phyloP scores from a whole-genome alignment of 768 basidiomycete genomes.

The Macrolepiota albuminosa region DNA sequence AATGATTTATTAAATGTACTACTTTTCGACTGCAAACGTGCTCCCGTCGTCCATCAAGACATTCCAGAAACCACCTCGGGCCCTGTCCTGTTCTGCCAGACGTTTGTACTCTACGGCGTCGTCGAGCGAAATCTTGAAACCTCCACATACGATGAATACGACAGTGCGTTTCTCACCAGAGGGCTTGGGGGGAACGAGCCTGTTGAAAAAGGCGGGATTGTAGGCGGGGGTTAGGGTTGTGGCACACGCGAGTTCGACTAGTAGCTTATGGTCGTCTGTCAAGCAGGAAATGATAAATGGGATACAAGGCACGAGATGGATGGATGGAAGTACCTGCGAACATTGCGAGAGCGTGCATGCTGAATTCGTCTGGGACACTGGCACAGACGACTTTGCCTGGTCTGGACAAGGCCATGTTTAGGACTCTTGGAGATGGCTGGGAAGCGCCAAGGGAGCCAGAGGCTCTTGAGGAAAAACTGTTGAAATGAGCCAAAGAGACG shows the following conservation, averaged over 20 bases:
- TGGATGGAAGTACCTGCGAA: conserved; percentile 51
- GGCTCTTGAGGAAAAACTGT: conserved; percentile 55
- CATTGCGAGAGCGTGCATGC: conserved; percentile 51
- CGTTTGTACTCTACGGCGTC: conserved; percentile 47
- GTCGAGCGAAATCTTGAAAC: conserved; percentile 58
- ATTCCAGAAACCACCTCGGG: conserved; percentile 25
- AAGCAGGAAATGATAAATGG: not conserved
- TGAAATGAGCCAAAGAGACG: conserved; percentile 55
- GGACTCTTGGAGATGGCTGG: conserved; percentile 52
- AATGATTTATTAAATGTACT: not conserved
- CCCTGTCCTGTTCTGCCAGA: conserved; percentile 30
- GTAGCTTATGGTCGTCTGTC: conserved; percentile 69
- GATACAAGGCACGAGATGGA: too few relatives aligned
- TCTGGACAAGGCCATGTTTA: conserved; percentile 62
- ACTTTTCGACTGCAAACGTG: conserved; percentile 26
- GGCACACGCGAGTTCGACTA: conserved; percentile 73
- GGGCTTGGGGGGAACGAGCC: conserved; percentile 33
- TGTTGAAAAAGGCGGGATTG: conserved; percentile 48
- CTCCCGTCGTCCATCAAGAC: conserved; percentile 38
- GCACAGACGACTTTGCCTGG: conserved; percentile 52
- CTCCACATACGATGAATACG: conserved; percentile 71
- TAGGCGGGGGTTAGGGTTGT: conserved; percentile 68
- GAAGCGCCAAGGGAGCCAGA: conserved; percentile 70
- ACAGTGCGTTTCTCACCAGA: conserved; percentile 30
- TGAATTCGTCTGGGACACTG: conserved; percentile 62